Evolutionary conservation across 805 yeast genomes (phyloP).

Genomic region (Saccharomycopsis sp.): DNA sequence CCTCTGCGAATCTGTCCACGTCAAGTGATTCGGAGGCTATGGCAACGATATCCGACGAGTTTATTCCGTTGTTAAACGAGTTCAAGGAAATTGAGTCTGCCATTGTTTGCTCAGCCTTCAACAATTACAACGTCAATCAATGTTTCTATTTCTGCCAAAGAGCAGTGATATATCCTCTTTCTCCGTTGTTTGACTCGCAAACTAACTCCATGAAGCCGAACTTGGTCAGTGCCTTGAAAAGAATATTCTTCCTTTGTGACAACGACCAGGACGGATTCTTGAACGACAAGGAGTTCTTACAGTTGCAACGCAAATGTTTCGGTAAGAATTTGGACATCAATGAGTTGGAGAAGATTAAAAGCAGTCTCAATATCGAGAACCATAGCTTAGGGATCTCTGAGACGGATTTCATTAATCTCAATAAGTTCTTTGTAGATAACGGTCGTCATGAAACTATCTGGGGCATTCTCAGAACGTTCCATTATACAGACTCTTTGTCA

Average conservation of each 20-base stretch:
- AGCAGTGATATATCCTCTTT: constrained; percentile 86
- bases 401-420: constrained; percentile 71
- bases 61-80: constrained; percentile 78
- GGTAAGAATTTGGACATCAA: constrained; percentile 36
- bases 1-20: not conserved
- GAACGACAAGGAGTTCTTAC: constrained; percentile 61
- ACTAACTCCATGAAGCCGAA: constrained; percentile 75
- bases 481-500: constrained; percentile 88
- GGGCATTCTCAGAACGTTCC: constrained; percentile 85
- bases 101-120: constrained; percentile 78
- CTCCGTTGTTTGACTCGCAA: constrained; percentile 91
- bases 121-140: constrained; percentile 80
- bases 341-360: constrained; percentile 41
- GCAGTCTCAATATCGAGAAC: constrained; percentile 26
- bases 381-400: constrained; percentile 50
- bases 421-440: constrained; percentile 76
- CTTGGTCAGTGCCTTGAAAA: constrained; percentile 65
- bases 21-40: constrained; percentile 18
- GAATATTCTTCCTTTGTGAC: constrained; percentile 83
- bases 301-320: constrained; percentile 72
- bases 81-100: constrained; percentile 94
- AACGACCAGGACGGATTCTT: constrained; percentile 84
- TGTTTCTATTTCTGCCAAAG: constrained; percentile 90
- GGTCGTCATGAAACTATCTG: constrained; percentile 97
- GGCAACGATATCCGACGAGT: constrained; percentile 57